A percentile compares a stretch with the other conserved stretches of the same genome.
These are phyloP conservation scores for Protea cynaroides DNA, from an alignment of 164 flowering plant genomes.

Conservation along the genomic window DNA sequence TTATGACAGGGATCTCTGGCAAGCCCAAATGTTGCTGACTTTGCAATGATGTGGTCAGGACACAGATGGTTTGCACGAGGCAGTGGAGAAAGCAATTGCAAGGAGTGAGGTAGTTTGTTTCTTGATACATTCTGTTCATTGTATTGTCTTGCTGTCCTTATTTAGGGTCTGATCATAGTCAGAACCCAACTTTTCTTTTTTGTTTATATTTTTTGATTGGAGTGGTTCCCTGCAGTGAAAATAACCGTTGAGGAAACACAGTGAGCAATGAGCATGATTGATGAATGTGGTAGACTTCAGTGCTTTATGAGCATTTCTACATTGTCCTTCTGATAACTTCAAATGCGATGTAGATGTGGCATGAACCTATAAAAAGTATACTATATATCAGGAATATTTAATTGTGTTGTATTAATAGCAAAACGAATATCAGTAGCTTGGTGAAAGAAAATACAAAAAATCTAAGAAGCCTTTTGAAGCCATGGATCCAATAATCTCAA, in stretches of 20 bases:
- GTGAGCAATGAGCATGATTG: no score
- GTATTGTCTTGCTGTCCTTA: background rate
- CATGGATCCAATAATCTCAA: background rate
- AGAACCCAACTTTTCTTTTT: background rate
- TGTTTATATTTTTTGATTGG: background rate
- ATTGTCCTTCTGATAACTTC: background rate
- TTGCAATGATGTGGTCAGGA: conserved; percentile 87
- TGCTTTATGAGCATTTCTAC: background rate
- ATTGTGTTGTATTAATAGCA: no score
- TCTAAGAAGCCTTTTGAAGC: background rate
- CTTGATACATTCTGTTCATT: background rate
- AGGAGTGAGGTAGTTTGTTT: conserved; percentile 61
- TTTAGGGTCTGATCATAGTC: background rate
- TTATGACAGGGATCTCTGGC: conserved; percentile 52
- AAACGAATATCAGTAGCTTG: background rate
- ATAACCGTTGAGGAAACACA: background rate
- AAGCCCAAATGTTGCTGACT: conserved; percentile 73
- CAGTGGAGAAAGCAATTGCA: conserved; percentile 65
- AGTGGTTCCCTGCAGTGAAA: background rate
- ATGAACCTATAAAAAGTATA: no score
- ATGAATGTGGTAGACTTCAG: background rate
- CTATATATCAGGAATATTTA: background rate
- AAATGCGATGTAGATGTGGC: background rate
- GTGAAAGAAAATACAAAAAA: background rate
- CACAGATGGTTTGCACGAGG: conserved; percentile 68